Conservation (phyloP, 2,329 filamentous ascomycete species). For the Pezicula neosporulosa region DNA sequence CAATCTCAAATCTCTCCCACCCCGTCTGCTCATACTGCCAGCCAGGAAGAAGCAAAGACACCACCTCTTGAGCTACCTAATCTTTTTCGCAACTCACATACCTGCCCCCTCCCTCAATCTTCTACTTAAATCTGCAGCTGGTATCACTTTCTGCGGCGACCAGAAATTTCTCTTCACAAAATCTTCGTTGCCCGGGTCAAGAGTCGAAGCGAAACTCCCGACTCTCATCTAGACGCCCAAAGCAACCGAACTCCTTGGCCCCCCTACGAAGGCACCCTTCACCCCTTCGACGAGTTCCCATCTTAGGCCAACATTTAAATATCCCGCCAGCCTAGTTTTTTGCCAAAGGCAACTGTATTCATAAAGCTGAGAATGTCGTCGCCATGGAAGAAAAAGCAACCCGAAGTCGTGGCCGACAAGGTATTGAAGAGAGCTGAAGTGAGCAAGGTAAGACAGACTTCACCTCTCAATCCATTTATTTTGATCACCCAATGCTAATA, state of each 20-base stretch:
- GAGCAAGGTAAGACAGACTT: slow-evolving; percentile 56
- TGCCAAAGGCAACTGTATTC: neutral
- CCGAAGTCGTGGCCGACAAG: slow-evolving; percentile 62
- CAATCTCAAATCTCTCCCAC: neutral
- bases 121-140: neutral
- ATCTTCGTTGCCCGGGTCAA: neutral
- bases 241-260: neutral
- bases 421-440: slow-evolving; percentile 72
- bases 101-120: neutral
- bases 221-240: neutral
- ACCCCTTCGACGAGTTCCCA: neutral
- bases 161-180: neutral
- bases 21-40: neutral
- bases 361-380: slow-evolving; percentile 45
- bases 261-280: neutral
- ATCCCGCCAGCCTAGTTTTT: no score
- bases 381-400: slow-evolving; percentile 56
- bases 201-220: neutral
- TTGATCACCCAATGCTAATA: slow-evolving; percentile 20
- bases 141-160: neutral
- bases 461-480: slow-evolving; percentile 4
- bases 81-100: no score
- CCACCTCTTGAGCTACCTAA: neutral
- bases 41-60: neutral
- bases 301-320: neutral